Evolutionary conservation across 805 yeast species (phyloP).

Genomic region (Yarrowia sp.): DNA sequence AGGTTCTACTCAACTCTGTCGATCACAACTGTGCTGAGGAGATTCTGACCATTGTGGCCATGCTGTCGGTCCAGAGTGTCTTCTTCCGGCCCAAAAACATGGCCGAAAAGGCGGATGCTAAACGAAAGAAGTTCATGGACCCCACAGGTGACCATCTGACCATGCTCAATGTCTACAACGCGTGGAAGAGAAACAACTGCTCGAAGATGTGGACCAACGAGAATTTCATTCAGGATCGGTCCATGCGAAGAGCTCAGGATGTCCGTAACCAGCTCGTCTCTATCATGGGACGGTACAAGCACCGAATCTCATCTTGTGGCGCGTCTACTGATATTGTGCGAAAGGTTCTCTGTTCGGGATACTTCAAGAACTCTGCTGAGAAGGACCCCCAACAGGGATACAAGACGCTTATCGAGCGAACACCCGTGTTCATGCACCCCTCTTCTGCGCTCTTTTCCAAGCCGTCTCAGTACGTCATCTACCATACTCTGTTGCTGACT

Average conservation of each 20-base stretch:
- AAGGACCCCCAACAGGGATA: slow-evolving; percentile 67
- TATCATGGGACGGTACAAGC: slow-evolving; percentile 50
- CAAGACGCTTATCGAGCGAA: slow-evolving; percentile 51
- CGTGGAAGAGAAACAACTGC: slow-evolving; percentile 72
- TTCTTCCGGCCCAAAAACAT: slow-evolving; percentile 75
- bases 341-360: slow-evolving; percentile 69
- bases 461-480: slow-evolving; percentile 75
- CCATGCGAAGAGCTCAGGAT: slow-evolving; percentile 70
- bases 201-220: slow-evolving; percentile 86
- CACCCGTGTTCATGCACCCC: slow-evolving; percentile 78
- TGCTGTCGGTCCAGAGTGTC: slow-evolving; percentile 80
- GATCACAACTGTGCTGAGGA: slow-evolving; percentile 68
- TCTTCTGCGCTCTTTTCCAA: slow-evolving; percentile 79
- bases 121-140: slow-evolving; percentile 61
- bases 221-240: slow-evolving; percentile 76
- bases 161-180: slow-evolving; percentile 73
- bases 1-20: slow-evolving; percentile 70
- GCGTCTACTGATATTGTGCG: slow-evolving; percentile 52
- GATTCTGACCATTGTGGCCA: slow-evolving; percentile 75
- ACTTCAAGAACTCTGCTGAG: slow-evolving; percentile 69
- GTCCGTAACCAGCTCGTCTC: slow-evolving; percentile 74
- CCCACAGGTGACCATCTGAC: slow-evolving; percentile 81
- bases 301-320: slow-evolving; percentile 49
- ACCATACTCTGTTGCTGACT: slow-evolving; percentile 84
- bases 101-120: slow-evolving; percentile 68